Evolutionary conservation across 2,329 filamentous ascomycete genomes (phyloP), one percentile per base, ranked within the genome.

Genomic region (Periglandula ipomoeae): DNA sequence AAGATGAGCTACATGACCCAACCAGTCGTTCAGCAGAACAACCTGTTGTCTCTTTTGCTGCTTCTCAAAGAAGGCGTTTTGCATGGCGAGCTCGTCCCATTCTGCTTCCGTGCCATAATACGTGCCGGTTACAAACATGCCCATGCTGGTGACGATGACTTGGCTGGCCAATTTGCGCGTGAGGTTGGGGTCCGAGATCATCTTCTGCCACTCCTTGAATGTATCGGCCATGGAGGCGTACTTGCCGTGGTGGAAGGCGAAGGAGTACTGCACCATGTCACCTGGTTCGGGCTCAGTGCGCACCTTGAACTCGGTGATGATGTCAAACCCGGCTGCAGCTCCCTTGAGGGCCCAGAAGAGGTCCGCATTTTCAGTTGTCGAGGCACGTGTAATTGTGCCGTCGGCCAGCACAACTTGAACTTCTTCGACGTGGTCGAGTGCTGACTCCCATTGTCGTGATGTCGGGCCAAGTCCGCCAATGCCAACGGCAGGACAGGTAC

Each of bases 401-500:
- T 44, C 10, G 24, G 26, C 41, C n/a, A 44, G n/a, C 15, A 34
- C 41, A 10, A 44, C 22, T 19, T 44, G 24, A 9, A 44, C 26
- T n/a, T 44, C 41, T 20, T 30, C 24, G 11, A 44, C 20, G 13
- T 44, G 41, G 26, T 44, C 41, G 22, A 44, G 41, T n/a, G 41
- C 4, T 24, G 11, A 15, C 6, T 24, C 41, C 41, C 41, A 44
- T 27, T 30, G 26, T 3, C 41, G 22, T 11, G 41, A 44, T 10
- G 26, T 32, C 9, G 30, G 30, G 13, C 41, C 41, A 27, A 30
- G 30, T 10, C 41, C 41, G 41, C 26, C 41, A 22, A 30, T 10
- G n/a, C 78, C 78, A 10, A 82, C 77, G 5, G 71, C 72, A 0
- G 78, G 78, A 50, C 79, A 82, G 1, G 76, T 75, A 9, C 79